Percentiles rank a stretch among this genome's conserved stretches.
Evolutionary conservation across 352 stramenopile genomes (phyloP).

Genomic region (Blastocystis sp.): DNA sequence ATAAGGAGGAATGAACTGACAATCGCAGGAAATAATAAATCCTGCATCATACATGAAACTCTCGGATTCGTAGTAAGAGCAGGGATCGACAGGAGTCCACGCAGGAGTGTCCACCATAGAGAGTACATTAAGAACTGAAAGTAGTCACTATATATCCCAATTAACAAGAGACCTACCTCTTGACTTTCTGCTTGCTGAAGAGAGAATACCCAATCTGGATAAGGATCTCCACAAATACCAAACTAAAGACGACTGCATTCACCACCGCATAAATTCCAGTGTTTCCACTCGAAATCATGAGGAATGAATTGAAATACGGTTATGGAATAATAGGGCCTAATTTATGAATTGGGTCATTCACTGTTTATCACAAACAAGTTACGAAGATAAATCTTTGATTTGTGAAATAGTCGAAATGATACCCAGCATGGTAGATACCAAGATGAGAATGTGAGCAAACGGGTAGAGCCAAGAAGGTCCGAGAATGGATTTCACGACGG

Average conservation of each 20-base stretch:
- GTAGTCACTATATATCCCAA: not conserved
- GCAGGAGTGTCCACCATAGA: slow-evolving; percentile 6
- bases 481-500: not conserved
- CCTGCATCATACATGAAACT: not conserved
- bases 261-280: not conserved
- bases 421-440: not conserved
- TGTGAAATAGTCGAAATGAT: slow-evolving; percentile 9
- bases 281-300: not conserved
- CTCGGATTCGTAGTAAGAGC: not conserved
- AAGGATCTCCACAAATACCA: slow-evolving; percentile 31
- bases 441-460: slow-evolving; percentile 5
- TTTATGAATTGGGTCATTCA: too few species aligned
- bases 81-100: not conserved
- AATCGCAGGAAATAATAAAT: slow-evolving; percentile 40
- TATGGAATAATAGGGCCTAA: too few species aligned
- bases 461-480: slow-evolving; percentile 13
- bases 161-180: not conserved
- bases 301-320: too few species aligned
- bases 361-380: not conserved
- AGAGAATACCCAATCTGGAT: not conserved
- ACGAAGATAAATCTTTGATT: not conserved
- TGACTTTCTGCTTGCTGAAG: slow-evolving; percentile 11
- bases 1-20: slow-evolving; percentile 37
- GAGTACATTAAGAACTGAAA: slow-evolving; percentile 19
- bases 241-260: slow-evolving; percentile 28